Evolutionary conservation across 768 basidiomycete genomes (phyloP).

Genomic region (Leucosporidium creatinivorum): DNA sequence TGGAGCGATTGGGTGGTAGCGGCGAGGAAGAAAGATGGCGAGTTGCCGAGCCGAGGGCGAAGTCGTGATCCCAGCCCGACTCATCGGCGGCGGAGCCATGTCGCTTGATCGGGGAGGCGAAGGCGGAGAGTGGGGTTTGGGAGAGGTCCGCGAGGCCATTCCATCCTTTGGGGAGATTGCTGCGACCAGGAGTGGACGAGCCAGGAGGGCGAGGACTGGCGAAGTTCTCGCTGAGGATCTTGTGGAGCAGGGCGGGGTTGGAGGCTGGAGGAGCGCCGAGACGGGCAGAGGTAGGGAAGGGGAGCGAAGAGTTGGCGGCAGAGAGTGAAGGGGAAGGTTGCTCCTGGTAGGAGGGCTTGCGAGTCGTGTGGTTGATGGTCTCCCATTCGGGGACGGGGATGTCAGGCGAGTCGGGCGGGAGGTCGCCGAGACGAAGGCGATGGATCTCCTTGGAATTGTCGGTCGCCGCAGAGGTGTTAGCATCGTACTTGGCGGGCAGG

Average conservation of each 20-base stretch:
- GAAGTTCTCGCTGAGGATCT: slow-evolving; percentile 41
- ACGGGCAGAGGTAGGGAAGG: background rate
- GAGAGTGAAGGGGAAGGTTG: background rate
- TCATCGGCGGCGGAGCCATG: slow-evolving; percentile 43
- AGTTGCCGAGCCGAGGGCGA: slow-evolving; percentile 57
- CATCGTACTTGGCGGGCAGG: background rate
- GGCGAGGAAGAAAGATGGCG: slow-evolving; percentile 44
- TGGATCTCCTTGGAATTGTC: slow-evolving; percentile 7
- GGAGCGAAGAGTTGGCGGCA: background rate
- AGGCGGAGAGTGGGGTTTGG: slow-evolving; percentile 44
- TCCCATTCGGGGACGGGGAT: slow-evolving; percentile 32
- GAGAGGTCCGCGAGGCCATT: slow-evolving; percentile 66
- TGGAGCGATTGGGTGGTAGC: background rate
- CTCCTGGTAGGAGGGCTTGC: slow-evolving; percentile 1
- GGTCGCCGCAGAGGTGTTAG: slow-evolving; percentile 9
- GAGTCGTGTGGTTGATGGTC: slow-evolving; percentile 15
- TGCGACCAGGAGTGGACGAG: slow-evolving; percentile 50
- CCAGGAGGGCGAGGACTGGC: slow-evolving; percentile 47
- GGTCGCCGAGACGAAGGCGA: slow-evolving; percentile 17
- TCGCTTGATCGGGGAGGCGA: slow-evolving; percentile 49
- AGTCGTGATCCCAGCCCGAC: slow-evolving; percentile 35
- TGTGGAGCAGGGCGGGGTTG: slow-evolving; percentile 36
- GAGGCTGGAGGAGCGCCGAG: background rate
- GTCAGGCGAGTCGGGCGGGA: slow-evolving; percentile 36
- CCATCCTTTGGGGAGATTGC: slow-evolving; percentile 54